Evolutionary conservation across 768 basidiomycete genomes (phyloP).

Genomic region (Boletellus sp.): DNA sequence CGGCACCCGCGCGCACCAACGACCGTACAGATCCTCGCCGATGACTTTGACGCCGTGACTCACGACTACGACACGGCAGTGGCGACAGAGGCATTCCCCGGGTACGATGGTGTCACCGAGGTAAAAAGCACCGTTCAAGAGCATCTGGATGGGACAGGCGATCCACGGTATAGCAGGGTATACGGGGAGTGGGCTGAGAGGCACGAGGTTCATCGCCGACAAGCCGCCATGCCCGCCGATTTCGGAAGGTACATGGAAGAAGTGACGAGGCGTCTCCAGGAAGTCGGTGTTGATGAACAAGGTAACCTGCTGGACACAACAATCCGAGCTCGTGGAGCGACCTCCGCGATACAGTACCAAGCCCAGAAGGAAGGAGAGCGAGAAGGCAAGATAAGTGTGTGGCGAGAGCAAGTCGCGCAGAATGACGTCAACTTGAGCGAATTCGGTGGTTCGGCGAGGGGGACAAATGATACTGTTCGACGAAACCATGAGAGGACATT

Average conservation of each 20-base stretch:
- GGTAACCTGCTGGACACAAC: conserved; percentile 21
- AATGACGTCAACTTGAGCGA: conserved; percentile 27
- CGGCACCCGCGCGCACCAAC: conserved; percentile 31
- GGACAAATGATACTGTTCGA: conserved; percentile 14
- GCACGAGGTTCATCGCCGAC: conserved; percentile 25
- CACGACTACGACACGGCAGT: conserved; percentile 26
- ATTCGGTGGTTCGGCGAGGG: conserved; percentile 16
- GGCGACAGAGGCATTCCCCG: conserved; percentile 21
- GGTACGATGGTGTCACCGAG: conserved; percentile 24
- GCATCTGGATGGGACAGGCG: conserved; percentile 2
- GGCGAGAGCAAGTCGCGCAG: conserved; percentile 52
- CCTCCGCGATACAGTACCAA: conserved; percentile 1
- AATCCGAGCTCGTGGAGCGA: conserved; percentile 9
- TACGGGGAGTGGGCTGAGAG: conserved; percentile 33
- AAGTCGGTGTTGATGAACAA: conserved; percentile 30
- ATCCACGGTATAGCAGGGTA: conserved; percentile 25
- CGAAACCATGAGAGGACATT: conserved; percentile 10
- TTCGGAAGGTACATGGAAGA: conserved; percentile 29
- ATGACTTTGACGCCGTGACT: conserved; percentile 31
- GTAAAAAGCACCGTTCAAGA: conserved; percentile 8
- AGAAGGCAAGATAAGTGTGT: conserved; percentile 44
- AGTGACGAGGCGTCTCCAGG: conserved; percentile 35
- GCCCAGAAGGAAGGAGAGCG: conserved; percentile 14
- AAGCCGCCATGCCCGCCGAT: conserved; percentile 21
- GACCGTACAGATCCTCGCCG: conserved; percentile 29